These are phyloP conservation scores for Artemisia annua DNA, from an alignment of 129 eudicot genomes.

Conservation along the genomic window DNA sequence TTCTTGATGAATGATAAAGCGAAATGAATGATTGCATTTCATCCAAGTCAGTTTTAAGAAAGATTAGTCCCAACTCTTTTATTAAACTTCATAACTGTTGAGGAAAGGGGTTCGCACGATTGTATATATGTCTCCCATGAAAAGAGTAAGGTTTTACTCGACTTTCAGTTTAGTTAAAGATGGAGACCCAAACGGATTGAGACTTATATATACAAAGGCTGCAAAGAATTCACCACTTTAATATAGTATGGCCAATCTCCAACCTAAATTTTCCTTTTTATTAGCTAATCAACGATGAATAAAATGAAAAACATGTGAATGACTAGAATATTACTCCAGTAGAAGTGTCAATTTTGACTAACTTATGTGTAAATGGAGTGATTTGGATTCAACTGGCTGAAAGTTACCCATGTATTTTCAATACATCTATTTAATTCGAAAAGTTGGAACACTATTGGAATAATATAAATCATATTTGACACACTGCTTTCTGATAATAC, in stretches of 20 bases:
- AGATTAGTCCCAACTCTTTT: neutral
- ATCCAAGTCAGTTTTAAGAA: conserved; percentile 9
- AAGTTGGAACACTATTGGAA: too few species aligned
- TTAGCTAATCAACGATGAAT: neutral
- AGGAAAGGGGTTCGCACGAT: neutral
- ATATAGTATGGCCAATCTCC: neutral
- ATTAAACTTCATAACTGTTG: neutral
- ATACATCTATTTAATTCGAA: too few species aligned
- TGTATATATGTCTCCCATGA: neutral
- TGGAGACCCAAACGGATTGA: conserved; percentile 4
- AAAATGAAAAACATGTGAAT: neutral
- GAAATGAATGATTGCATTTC: neutral
- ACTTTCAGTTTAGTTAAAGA: neutral
- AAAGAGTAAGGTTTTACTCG: neutral
- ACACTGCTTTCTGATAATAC: too few species aligned
- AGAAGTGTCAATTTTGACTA: too few species aligned
- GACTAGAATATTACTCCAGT: neutral
- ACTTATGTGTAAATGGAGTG: too few species aligned
- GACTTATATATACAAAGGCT: neutral
- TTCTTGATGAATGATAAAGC: neutral
- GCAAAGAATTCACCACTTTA: neutral
- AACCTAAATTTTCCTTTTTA: neutral
- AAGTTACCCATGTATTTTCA: too few species aligned
- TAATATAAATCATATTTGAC: too few species aligned
- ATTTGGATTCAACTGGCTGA: too few species aligned